Evolutionary conservation across 306 rosid species (phyloP).

Genomic region (Ammopiptanthus mongolicus): DNA sequence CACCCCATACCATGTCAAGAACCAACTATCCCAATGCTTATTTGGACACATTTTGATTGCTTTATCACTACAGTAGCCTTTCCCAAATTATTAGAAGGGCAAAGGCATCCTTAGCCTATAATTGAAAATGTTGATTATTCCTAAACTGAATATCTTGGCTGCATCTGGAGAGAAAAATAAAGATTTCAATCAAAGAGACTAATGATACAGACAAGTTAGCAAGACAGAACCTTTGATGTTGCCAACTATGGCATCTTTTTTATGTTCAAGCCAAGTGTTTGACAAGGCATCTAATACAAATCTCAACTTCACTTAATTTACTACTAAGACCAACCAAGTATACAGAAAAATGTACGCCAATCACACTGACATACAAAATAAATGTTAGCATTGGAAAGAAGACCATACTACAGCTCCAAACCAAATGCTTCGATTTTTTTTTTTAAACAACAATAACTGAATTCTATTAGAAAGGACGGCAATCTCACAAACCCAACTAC

Average conservation of each 20-base stretch:
- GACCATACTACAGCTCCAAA: not conserved
- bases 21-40: not conserved
- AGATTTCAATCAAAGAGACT: not conserved
- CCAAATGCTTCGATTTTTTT: not conserved
- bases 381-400: not conserved
- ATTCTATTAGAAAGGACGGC: not conserved
- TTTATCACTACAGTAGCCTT: not conserved
- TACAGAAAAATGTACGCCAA: not conserved
- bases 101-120: not conserved
- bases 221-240: constrained; percentile 2
- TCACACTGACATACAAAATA: not conserved
- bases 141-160: not conserved
- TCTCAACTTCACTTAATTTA: not conserved
- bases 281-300: not conserved
- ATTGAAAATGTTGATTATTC: not conserved
- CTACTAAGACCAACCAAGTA: constrained; percentile 8
- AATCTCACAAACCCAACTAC: constrained; percentile 9
- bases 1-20: not conserved
- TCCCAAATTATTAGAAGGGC: not conserved
- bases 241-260: not conserved
- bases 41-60: not conserved
- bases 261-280: not conserved
- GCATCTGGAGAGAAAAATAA: not conserved
- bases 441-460: not conserved
- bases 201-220: not conserved